phyloP scores from a whole-genome alignment of 2,329 filamentous ascomycete species.

The Aspergillus sp. region DNA sequence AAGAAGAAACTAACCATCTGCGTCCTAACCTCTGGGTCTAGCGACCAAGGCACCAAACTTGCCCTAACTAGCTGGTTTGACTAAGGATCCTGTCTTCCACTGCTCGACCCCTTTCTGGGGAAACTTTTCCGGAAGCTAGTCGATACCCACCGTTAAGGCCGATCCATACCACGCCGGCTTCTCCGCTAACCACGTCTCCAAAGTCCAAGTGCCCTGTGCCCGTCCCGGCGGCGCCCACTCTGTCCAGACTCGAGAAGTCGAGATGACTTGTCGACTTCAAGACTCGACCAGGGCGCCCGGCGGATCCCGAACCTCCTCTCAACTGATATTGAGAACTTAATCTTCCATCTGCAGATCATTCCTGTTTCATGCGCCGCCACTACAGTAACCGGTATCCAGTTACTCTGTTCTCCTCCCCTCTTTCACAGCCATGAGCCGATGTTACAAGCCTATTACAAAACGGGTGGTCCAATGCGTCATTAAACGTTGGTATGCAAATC shows the following conservation, averaged over 20 bases:
- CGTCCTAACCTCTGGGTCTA: background rate
- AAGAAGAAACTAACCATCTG: background rate
- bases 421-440: background rate
- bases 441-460: background rate
- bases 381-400: background rate
- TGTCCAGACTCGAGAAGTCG: background rate
- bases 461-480: background rate
- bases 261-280: background rate
- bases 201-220: background rate
- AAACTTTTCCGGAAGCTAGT: conserved; percentile 8
- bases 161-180: background rate
- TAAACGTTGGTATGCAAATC: background rate
- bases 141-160: background rate
- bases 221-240: background rate
- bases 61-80: background rate
- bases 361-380: background rate
- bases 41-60: background rate
- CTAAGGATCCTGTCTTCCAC: background rate
- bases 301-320: background rate
- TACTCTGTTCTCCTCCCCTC: background rate
- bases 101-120: conserved; percentile 4
- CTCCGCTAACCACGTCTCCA: background rate
- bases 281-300: background rate
- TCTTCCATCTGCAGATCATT: conserved; percentile 1
- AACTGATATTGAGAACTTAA: background rate